Percentiles rank a stretch among this genome's conserved stretches.
These are phyloP conservation scores for Ophiosphaerella korrae DNA, from an alignment of 2,329 filamentous ascomycete species.

Conservation along the genomic window DNA sequence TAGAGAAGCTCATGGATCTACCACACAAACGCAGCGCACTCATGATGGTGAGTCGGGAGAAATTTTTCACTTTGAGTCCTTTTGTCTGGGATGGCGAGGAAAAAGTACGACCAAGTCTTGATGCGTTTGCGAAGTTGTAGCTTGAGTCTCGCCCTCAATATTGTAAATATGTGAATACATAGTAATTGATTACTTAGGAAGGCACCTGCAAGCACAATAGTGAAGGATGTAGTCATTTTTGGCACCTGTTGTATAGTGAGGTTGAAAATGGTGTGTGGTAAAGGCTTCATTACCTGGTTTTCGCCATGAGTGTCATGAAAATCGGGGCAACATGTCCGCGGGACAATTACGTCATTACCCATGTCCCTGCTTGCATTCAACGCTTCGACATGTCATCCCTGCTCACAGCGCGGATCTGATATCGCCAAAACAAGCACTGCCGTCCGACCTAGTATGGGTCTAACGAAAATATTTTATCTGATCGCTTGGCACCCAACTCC, in stretches of 20 bases:
- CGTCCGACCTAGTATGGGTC: neutral
- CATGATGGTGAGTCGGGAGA: constrained; percentile 66
- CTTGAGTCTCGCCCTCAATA: no score
- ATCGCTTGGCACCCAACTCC: constrained; percentile 7
- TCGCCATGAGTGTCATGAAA: neutral
- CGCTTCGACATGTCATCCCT: constrained; percentile 2
- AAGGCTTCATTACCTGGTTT: neutral
- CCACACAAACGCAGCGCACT: constrained; percentile 74
- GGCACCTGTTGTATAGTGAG: no score
- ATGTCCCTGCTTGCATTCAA: neutral
- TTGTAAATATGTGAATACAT: no score
- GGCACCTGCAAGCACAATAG: no score
- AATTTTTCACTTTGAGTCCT: constrained; percentile 72
- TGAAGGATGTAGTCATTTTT: no score
- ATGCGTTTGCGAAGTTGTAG: constrained; percentile 41
- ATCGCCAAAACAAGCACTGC: no score
- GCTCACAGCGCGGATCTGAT: no score
- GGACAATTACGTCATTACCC: neutral
- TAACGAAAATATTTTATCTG: constrained; percentile 19
- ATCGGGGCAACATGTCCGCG: no score
- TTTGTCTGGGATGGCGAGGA: constrained; percentile 50
- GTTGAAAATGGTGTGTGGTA: no score
- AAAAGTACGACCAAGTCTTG: constrained; percentile 41
- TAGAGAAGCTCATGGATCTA: constrained; percentile 74
- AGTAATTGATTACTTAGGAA: no score